Evolutionary conservation across 805 yeast genomes (phyloP).

Genomic region (Ogataea angusta): DNA sequence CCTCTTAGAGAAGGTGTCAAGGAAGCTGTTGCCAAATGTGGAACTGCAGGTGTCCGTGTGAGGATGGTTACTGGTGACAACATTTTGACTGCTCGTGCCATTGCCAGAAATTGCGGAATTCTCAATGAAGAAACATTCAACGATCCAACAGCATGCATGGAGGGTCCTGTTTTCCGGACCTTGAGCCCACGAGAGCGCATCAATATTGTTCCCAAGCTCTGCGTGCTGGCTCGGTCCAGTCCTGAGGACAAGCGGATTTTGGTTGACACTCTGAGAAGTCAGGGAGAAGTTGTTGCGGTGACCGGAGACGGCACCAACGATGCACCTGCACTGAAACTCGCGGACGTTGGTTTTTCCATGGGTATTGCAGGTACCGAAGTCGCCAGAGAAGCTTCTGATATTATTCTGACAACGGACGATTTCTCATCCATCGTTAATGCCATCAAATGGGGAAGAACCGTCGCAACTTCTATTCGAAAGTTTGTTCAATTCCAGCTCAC

Average conservation of each 20-base stretch:
- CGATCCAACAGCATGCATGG: conserved; percentile 69
- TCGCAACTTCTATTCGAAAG: conserved; percentile 88
- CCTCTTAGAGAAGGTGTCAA: conserved; percentile 88
- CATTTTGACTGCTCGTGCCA: conserved; percentile 85
- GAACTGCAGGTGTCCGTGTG: conserved; percentile 87
- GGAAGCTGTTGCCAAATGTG: conserved; percentile 85
- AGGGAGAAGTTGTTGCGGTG: conserved; percentile 95
- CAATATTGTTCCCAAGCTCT: conserved; percentile 64
- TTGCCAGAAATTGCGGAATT: conserved; percentile 84
- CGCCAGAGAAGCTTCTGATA: conserved; percentile 97
- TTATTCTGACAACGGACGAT: conserved; percentile 95
- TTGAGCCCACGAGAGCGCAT: conserved; percentile 55
- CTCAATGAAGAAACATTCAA: conserved; percentile 48
- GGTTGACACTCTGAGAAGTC: conserved; percentile 72
- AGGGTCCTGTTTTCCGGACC: conserved; percentile 86
- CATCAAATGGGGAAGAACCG: conserved; percentile 98
- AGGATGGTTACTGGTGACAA: conserved; percentile 99
- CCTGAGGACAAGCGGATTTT: conserved; percentile 92
- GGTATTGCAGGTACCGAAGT: conserved; percentile 98
- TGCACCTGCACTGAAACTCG: conserved; percentile 94
- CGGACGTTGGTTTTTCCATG: conserved; percentile 98
- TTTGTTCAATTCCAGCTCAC: conserved; percentile 96
- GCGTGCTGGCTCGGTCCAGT: conserved; percentile 88
- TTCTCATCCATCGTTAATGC: conserved; percentile 94
- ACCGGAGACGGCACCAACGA: conserved; percentile 99